A percentile compares a stretch with the other conserved stretches of the same genome.
These are phyloP conservation scores for Gentiana dahurica DNA, from an alignment of 257 asterid species.

Conservation along the genomic window DNA sequence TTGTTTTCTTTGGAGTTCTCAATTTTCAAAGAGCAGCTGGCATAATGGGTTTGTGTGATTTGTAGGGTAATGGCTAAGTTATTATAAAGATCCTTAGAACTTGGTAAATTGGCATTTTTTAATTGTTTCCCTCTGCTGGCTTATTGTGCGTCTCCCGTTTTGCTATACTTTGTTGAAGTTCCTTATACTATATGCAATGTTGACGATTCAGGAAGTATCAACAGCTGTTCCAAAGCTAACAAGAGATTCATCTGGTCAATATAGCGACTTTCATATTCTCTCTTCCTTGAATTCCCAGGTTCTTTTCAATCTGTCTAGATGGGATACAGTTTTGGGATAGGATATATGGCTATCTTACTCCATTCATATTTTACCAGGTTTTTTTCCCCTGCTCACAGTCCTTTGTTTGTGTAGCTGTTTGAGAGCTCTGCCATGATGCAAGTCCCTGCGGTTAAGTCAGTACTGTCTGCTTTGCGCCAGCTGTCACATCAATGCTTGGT, in stretches of 20 bases:
- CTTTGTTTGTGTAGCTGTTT: constrained; percentile 45
- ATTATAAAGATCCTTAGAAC: no score
- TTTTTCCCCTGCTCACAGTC: not conserved
- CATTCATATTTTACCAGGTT: not conserved
- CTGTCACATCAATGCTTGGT: constrained; percentile 72
- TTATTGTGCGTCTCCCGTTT: no score
- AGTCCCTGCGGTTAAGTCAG: constrained; percentile 78
- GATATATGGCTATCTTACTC: not conserved
- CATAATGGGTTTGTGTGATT: no score
- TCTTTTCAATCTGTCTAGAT: constrained; percentile 8
- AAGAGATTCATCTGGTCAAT: constrained; percentile 88
- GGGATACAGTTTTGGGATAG: not conserved
- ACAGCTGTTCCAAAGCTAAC: constrained; percentile 67
- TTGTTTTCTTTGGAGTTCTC: no score
- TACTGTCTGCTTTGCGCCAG: constrained; percentile 89
- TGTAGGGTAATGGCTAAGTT: no score
- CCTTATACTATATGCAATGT: constrained; percentile 1
- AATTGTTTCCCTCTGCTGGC: no score
- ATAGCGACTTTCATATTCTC: constrained; percentile 88
- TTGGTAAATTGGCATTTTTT: no score
- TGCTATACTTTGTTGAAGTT: not conserved
- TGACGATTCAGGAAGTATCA: constrained; percentile 67
- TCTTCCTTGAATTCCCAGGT: constrained; percentile 95
- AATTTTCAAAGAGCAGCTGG: no score
- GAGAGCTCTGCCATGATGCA: constrained; percentile 97